Evolutionary conservation across 2,329 filamentous ascomycete species (phyloP).

Genomic region (Colletotrichum tropicicola): DNA sequence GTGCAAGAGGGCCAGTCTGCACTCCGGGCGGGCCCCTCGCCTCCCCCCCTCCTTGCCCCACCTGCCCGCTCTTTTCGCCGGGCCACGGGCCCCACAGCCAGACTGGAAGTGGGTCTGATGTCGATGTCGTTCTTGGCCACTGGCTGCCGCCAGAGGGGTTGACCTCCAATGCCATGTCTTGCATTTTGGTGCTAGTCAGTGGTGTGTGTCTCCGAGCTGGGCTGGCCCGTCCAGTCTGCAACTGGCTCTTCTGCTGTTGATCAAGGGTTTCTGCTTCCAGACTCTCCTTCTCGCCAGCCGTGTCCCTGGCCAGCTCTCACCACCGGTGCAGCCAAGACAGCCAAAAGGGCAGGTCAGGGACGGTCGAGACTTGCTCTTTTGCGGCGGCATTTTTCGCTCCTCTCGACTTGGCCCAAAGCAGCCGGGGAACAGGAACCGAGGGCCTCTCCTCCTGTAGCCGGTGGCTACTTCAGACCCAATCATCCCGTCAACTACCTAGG

Average conservation of each 20-base stretch:
- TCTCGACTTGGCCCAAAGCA: conserved; percentile 4
- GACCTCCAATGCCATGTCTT: conserved; percentile 8
- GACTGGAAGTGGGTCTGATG: background rate
- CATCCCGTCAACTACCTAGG: background rate
- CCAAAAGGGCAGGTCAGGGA: conserved; percentile 1
- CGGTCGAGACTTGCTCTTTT: background rate
- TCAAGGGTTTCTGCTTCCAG: conserved; percentile 17
- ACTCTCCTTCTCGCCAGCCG: background rate
- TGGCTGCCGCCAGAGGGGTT: background rate
- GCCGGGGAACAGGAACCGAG: conserved; percentile 2
- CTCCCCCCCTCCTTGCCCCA: background rate
- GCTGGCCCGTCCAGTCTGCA: background rate
- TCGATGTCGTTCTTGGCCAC: conserved; percentile 1
- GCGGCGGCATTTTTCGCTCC: conserved; percentile 1
- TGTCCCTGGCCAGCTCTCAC: background rate
- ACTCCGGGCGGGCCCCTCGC: conserved; percentile 2
- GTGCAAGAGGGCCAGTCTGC: background rate
- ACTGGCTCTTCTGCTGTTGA: background rate
- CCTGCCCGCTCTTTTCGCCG: conserved; percentile 23
- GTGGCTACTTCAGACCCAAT: conserved; percentile 1
- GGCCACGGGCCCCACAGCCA: conserved; percentile 21
- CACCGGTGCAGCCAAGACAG: background rate
- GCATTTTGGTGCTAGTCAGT: background rate
- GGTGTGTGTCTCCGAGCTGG: no score
- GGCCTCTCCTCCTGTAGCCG: background rate